phyloP scores from a whole-genome alignment of 345 rosid genomes.

The Murraya paniculata region DNA sequence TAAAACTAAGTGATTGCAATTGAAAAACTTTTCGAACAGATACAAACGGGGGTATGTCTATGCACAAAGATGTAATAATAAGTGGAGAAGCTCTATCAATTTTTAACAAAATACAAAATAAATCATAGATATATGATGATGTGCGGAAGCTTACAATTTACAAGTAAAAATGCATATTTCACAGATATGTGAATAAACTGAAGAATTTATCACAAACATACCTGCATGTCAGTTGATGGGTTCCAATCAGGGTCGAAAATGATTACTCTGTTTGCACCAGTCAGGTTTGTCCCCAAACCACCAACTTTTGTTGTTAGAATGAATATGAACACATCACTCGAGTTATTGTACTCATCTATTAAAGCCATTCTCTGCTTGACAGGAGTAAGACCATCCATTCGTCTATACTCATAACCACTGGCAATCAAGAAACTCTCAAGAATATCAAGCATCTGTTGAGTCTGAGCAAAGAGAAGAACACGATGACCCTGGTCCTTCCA shows the following conservation, averaged over 20 bases:
- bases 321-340: slow-evolving; percentile 69
- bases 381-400: slow-evolving; percentile 96
- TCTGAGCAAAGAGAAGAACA: slow-evolving; percentile 89
- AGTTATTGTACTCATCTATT: slow-evolving; percentile 87
- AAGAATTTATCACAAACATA: slow-evolving; percentile 19
- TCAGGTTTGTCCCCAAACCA: slow-evolving; percentile 93
- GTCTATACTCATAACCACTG: slow-evolving; percentile 65
- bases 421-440: slow-evolving; percentile 73
- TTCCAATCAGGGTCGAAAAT: slow-evolving; percentile 99
- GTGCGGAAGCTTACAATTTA: background rate
- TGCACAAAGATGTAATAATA: background rate
- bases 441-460: slow-evolving; percentile 98
- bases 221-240: slow-evolving; percentile 98
- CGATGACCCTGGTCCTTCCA: slow-evolving; percentile 94
- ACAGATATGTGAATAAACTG: slow-evolving; percentile 6
- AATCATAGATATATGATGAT: background rate
- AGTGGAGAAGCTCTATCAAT: background rate
- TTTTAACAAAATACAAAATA: background rate
- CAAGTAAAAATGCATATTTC: background rate
- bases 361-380: slow-evolving; percentile 93
- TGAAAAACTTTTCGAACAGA: background rate
- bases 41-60: background rate
- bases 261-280: slow-evolving; percentile 94
- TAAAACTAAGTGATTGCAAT: background rate
- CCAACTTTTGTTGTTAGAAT: slow-evolving; percentile 95